Evolutionary conservation across 2,329 filamentous ascomycete genomes (phyloP), one percentile per base, ranked within the genome.

Genomic region (Monilinia aucupariae): DNA sequence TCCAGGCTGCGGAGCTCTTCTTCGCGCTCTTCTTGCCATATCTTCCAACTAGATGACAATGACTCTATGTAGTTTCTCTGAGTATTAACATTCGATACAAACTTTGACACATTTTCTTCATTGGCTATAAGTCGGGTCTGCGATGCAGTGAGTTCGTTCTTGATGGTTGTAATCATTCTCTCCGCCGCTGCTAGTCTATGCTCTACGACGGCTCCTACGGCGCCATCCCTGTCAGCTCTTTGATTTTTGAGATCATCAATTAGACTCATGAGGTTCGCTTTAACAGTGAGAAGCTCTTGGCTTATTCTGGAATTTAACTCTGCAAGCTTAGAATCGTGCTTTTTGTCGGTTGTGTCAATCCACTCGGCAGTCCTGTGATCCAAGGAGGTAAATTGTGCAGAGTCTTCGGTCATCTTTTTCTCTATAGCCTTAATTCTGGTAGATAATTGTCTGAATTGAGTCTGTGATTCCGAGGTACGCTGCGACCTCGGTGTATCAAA

Each of bases 291-390:
- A 4, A 56, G 2, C 7, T 30, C 43, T 50, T 62, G 30, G 9
- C 15, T 4, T 27, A 56, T 56, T n/a, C 12, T 15, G 17, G 25
- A 41, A 20, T 56, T 30, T 20, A 62, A 49, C n/a, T 25, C 41
- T 39, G 27, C 39, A n/a, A 62, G 30, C 30, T 39, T 62, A 20
- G 22, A 41, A 27, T 30, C 43, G 9, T 47, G 30, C 20, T 48
- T 56, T 12, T 32, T 41, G n/a, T 62, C 41, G 12, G 25, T 56
- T 13, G 30, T 48, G 22, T 32, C n/a, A 17, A 62, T 25, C 59
- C 51, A 62, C 17, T 62, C 51, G 9, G 59, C 59, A 37, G 59
- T 62, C 2, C 43, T 30, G 10, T 62, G 59, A 22, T 62, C 59
- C 22, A 62, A 62, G 5, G 59, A 48, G 7, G 59, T 62, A 49